phyloP scores from a whole-genome alignment of 192 early-diverging fungal species.

The Rhizophagus sp. region DNA sequence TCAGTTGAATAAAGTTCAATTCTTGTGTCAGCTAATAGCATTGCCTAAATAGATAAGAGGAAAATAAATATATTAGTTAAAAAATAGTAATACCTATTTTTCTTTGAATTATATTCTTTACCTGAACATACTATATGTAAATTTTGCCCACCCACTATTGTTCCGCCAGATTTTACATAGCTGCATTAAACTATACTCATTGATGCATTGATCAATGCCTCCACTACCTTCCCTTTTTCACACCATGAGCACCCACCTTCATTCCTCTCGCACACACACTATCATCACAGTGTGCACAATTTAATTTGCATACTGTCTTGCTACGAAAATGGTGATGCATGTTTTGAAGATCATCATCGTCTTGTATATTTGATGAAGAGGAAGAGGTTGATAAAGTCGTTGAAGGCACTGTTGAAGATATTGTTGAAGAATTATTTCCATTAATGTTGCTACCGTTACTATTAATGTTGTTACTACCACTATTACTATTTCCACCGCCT shows the following conservation, averaged over 20 bases:
- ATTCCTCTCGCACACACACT: slow-evolving; percentile 71
- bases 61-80: slow-evolving; percentile 4
- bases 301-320: slow-evolving; percentile 65
- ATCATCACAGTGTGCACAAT: slow-evolving; percentile 65
- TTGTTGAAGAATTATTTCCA: slow-evolving; percentile 9
- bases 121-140: background rate
- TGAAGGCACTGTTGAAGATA: slow-evolving; percentile 2
- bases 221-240: background rate
- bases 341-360: background rate
- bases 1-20: slow-evolving; percentile 79
- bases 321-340: slow-evolving; percentile 36
- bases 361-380: background rate
- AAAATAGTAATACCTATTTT: background rate
- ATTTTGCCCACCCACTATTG: background rate
- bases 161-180: slow-evolving; percentile 1
- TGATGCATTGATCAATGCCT: background rate
- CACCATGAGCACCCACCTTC: slow-evolving; percentile 52
- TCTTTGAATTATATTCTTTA: background rate
- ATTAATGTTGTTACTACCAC: background rate
- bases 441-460: background rate
- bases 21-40: slow-evolving; percentile 66
- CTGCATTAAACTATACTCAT: background rate
- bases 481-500: background rate
- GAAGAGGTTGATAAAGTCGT: slow-evolving; percentile 13
- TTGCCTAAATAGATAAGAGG: slow-evolving; percentile 41